phyloP scores from a whole-genome alignment of 2,329 filamentous ascomycete species.

The Mycosphaerella sp. region DNA sequence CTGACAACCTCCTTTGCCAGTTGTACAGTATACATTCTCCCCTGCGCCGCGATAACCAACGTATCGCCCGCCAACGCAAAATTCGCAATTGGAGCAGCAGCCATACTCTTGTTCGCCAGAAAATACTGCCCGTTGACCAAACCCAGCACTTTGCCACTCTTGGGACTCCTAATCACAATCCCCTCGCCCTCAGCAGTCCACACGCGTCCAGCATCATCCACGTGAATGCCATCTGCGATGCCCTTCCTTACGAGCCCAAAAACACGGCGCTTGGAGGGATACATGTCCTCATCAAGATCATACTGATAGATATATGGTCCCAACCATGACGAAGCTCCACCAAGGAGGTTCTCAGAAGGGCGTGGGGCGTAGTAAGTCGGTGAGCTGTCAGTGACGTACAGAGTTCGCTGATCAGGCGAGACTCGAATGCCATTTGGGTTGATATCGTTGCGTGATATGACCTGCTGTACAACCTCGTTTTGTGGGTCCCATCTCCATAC shows the following conservation, averaged over 20 bases:
- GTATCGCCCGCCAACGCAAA: constrained; percentile 10
- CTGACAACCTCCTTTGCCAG: constrained; percentile 1
- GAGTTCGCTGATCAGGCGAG: constrained; percentile 4
- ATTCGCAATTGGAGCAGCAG: constrained; percentile 3
- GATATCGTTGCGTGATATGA: constrained; percentile 11
- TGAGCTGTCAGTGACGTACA: constrained; percentile 11
- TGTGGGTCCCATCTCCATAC: constrained; percentile 10
- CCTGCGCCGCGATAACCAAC: neutral
- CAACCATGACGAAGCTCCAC: neutral
- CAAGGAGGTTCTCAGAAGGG: neutral
- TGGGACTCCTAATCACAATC: constrained; percentile 14
- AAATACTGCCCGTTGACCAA: neutral
- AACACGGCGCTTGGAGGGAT: constrained; percentile 17
- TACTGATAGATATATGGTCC: constrained; percentile 15
- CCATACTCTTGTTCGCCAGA: neutral
- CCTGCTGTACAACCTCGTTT: constrained; percentile 5
- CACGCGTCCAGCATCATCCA: constrained; percentile 22
- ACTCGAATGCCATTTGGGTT: constrained; percentile 10
- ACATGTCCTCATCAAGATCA: constrained; percentile 16
- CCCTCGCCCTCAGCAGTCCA: constrained; percentile 26
- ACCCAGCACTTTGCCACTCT: constrained; percentile 1
- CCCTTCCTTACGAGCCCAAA: constrained; percentile 19
- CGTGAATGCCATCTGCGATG: constrained; percentile 22
- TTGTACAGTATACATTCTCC: neutral
- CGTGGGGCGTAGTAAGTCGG: neutral